Base-by-base conservation (phyloP, 495 filamentous ascomycete species). In the Aspergillus mulundensis region DNA sequence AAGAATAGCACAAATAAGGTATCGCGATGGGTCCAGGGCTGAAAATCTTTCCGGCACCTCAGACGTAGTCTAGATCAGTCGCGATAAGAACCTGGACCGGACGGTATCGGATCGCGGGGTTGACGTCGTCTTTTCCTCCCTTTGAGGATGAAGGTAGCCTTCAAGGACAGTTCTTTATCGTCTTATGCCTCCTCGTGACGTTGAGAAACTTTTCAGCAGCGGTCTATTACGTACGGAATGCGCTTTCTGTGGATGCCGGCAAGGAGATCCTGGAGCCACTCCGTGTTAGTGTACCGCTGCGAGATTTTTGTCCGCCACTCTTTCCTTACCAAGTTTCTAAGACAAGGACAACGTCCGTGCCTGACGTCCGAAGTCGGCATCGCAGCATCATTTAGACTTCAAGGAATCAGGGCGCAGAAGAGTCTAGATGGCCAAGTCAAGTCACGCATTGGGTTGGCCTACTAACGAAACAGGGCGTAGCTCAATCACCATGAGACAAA, bases 271-370 rank as follows among this genome's bases (percentile, higher is more conserved):
- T 57, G 54, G 30, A 41, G 38, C 23, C 34, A 41, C 30, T 21
- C 24, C 14, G 28, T 19, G 8, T 36, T 57, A 50, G 38, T 40
- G 53, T 57, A 24, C 54, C 54, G 30, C 23, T 57, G 54, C 46
- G 54, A 57, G 24, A 50, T 57, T 57, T 57, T 56, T 21, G 16
- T 50, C 54, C 54, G 54, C 54, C 54, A 57, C 54, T 50, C 49
- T 28, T 43, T 53, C 50, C 39, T 57, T 7, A 34, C 24, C 38
- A 16, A 53, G 32, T 36, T 11, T 25, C 21, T 41, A 43, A 42
- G 25, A 36, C 32, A 40, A 50, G 38, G 38, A 40, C 38, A 40
- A 40, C n/a, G 38, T 18, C 38, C 38, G 38, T 23, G 32, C 25
- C 21, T 21, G 21, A 24, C 32, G 12, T 50, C 48, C 48, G 32